Conservation (phyloP, 2,329 filamentous ascomycete genomes). For the Cladosporium oxysporum region DNA sequence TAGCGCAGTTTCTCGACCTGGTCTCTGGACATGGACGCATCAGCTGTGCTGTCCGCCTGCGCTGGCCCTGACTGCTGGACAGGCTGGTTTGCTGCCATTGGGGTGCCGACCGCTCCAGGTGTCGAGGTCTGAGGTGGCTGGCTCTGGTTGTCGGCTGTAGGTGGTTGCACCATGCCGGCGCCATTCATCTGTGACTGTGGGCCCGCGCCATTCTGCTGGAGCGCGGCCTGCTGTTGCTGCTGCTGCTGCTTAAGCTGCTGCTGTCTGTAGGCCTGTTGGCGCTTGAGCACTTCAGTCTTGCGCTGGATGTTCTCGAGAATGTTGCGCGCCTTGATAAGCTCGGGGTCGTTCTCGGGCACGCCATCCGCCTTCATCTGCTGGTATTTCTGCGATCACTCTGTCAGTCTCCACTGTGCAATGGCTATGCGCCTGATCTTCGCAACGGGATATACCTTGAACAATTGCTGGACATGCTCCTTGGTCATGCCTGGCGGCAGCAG, state of each 20-base stretch:
- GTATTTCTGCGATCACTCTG: constrained; percentile 67
- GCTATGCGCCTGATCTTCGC: background rate
- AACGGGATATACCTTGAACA: constrained; percentile 58
- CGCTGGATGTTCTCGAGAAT: constrained; percentile 70
- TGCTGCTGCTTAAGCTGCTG: constrained; percentile 49
- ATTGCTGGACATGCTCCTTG: constrained; percentile 75
- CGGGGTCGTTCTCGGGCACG: constrained; percentile 78
- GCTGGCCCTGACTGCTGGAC: constrained; percentile 2
- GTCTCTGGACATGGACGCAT: constrained; percentile 61
- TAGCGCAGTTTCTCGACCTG: constrained; percentile 77
- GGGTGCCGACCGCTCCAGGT: constrained; percentile 13
- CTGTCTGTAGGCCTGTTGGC: constrained; percentile 47
- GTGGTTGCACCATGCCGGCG: constrained; percentile 42
- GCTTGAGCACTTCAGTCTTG: constrained; percentile 46
- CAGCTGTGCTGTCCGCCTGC: constrained; percentile 22
- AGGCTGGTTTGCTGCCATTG: constrained; percentile 11
- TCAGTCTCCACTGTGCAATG: constrained; percentile 22
- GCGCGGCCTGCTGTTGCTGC: constrained; percentile 48
- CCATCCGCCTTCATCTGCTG: constrained; percentile 85
- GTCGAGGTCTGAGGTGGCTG: constrained; percentile 27
- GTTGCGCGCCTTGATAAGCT: constrained; percentile 79
- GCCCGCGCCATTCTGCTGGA: constrained; percentile 53
- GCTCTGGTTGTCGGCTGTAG: constrained; percentile 34
- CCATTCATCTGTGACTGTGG: constrained; percentile 48
- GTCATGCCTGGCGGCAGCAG: constrained; percentile 66